Conservation (phyloP, 129 eudicot species). For the Helichrysum umbraculigerum region DNA sequence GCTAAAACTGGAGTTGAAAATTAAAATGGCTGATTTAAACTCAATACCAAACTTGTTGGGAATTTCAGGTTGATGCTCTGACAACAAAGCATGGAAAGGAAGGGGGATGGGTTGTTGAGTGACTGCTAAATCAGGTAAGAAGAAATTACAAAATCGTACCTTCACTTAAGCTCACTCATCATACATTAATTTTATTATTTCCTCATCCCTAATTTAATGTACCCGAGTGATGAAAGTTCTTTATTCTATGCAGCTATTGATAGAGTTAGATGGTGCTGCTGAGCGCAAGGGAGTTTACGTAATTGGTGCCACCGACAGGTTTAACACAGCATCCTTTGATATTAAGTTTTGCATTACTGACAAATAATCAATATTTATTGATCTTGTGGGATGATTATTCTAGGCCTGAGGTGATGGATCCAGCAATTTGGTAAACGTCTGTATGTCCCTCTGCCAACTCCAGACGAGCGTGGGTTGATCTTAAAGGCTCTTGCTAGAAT, state of each 20-base stretch:
- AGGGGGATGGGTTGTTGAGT: conserved; percentile 81
- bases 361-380: too few species aligned
- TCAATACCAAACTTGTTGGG: not conserved
- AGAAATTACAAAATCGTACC: conserved; percentile 7
- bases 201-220: not conserved
- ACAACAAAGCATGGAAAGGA: conserved; percentile 67
- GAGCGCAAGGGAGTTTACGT: conserved; percentile 70
- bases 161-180: not conserved
- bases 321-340: not conserved
- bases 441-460: conserved; percentile 73
- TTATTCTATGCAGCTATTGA: conserved; percentile 57
- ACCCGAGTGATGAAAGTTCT: conserved; percentile 7
- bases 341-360: too few species aligned
- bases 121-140: conserved; percentile 63
- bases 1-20: not conserved
- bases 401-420: conserved; percentile 37
- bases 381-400: not conserved
- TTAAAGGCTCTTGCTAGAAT: conserved; percentile 60
- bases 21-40: not conserved
- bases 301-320: conserved; percentile 92
- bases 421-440: conserved; percentile 61
- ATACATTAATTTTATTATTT: conserved; percentile 9
- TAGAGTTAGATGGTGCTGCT: conserved; percentile 84
- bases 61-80: conserved; percentile 68
- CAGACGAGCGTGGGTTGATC: conserved; percentile 75